Evolutionary conservation across 2,329 filamentous ascomycete genomes (phyloP), one percentile per base, ranked within the genome.

Genomic region (Pezicula carpinea): DNA sequence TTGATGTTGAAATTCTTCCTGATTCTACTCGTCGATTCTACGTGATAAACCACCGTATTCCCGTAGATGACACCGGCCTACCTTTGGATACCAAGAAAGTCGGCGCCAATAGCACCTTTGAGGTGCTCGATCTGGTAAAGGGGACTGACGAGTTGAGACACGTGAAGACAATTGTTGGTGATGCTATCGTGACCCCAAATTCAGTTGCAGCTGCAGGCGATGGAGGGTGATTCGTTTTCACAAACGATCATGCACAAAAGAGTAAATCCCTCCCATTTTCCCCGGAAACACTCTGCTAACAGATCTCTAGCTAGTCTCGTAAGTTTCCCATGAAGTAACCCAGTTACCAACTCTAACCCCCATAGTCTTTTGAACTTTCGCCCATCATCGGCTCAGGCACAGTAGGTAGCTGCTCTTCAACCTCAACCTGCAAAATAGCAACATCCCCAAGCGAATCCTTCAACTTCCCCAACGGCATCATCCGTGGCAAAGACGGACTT

Each of bases 41-140:
- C 53, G 49, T 66, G 51, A 55, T 64, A 34, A 66, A 65, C 42
- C 54, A 59, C 18, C 50, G 58, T 17, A 61, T 61, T 5, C 53
- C 58, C 11, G 44, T 60, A 13, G 52, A 64, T 42, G 29, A 22
- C 6, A 54, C 53, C 3, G 61, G 61, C 32, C 47, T 56, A 4
- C 36, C 55, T 3, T 44, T 64, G 15, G 59, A 65, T 49, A 44
- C 57, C 6, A 39, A 31, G 7, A 52, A 50, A 2, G 40, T 58
- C 8, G 65, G 64, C 3, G 59, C 55, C 7, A 66, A 66, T 47
- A 56, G 59, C 5, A 66, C 64, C 1, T 52, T 67, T 32, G 63
- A 67, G 21, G 51, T 64, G 0, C 66, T 66, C 46, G 56, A 63
- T 18, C 50, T 62, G n/a, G 45, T 47, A 5, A 32, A 51, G 3